phyloP scores from a whole-genome alignment of 352 stramenopile species.

The Phytopythium cucurbitacearum region DNA sequence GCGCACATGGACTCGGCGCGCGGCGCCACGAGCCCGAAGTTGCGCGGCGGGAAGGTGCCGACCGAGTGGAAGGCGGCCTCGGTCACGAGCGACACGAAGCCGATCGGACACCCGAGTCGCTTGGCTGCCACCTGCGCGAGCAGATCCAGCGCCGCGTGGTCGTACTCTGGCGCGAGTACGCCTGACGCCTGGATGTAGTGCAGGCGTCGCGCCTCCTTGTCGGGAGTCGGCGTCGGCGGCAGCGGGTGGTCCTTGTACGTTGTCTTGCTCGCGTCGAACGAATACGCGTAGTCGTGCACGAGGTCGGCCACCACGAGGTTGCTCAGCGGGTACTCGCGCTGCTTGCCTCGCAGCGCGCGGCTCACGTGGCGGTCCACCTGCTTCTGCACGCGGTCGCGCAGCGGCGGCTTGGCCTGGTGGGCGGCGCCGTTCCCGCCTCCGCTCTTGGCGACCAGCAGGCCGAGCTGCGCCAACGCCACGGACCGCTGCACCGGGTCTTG shows the following conservation, averaged over 20 bases:
- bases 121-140: slow-evolving; percentile 50
- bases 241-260: slow-evolving; percentile 35
- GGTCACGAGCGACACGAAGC: slow-evolving; percentile 57
- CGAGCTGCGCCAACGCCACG: slow-evolving; percentile 38
- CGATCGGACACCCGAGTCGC: slow-evolving; percentile 49
- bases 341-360: slow-evolving; percentile 17
- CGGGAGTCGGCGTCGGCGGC: slow-evolving; percentile 24
- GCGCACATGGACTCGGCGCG: slow-evolving; percentile 56
- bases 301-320: slow-evolving; percentile 24
- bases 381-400: slow-evolving; percentile 18
- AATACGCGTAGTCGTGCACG: slow-evolving; percentile 42
- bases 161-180: slow-evolving; percentile 33
- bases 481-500: slow-evolving; percentile 32
- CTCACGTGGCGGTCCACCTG: slow-evolving; percentile 44
- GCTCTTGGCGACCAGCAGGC: slow-evolving; percentile 22
- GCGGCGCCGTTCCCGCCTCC: slow-evolving; percentile 11
- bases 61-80: slow-evolving; percentile 42
- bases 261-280: slow-evolving; percentile 31
- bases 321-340: slow-evolving; percentile 12
- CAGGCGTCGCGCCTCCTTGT: slow-evolving; percentile 44
- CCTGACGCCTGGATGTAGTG: slow-evolving; percentile 39
- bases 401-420: slow-evolving; percentile 4
- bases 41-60: slow-evolving; percentile 33
- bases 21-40: slow-evolving; percentile 18
- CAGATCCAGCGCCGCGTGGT: slow-evolving; percentile 45